A percentile compares a stretch with the other conserved stretches of the same genome.
phyloP scores from a whole-genome alignment of 139 green algal genomes.

The Edaphochlamys debaryana region DNA sequence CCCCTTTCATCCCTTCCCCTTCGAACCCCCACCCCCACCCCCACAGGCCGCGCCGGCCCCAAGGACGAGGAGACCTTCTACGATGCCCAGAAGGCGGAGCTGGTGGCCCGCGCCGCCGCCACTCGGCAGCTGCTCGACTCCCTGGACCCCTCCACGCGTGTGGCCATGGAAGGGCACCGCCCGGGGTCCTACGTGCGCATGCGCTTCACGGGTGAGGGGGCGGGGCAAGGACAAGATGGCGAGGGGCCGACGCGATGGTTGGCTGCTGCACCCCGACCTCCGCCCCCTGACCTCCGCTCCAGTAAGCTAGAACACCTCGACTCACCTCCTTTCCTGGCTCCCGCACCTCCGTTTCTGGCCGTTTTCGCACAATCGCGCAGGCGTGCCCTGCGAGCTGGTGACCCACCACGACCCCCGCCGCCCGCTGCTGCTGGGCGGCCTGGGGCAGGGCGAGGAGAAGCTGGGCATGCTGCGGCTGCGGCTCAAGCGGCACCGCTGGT shows the following conservation, averaged over 20 bases:
- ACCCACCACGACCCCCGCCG: conserved; percentile 81
- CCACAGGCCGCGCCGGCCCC: background rate
- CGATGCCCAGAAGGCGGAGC: conserved; percentile 85
- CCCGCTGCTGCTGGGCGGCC: conserved; percentile 90
- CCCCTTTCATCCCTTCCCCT: too few relatives aligned
- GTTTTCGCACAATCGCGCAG: too few relatives aligned
- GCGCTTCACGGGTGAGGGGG: conserved; percentile 72
- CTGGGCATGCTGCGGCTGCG: conserved; percentile 77
- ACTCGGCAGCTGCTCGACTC: conserved; percentile 78
- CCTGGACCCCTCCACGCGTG: conserved; percentile 76
- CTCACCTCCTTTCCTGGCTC: too few relatives aligned
- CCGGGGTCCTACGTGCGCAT: conserved; percentile 92
- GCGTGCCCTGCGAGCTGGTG: conserved; percentile 91
- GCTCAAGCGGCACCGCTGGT: conserved; percentile 63
- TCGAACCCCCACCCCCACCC: too few relatives aligned
- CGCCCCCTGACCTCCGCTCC: too few relatives aligned
- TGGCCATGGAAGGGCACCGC: conserved; percentile 86
- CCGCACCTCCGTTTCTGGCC: too few relatives aligned
- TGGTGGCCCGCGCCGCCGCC: conserved; percentile 71
- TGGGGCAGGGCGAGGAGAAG: conserved; percentile 85
- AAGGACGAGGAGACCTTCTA: conserved; percentile 88
- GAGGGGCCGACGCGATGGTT: too few relatives aligned
- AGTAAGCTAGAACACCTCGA: too few relatives aligned
- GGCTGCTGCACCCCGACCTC: too few relatives aligned
- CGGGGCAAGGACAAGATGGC: too few relatives aligned